Percentiles rank a stretch among this genome's conserved stretches.
These are phyloP conservation scores for Beta vulgaris DNA, from an alignment of 148 eudicot species.

Conservation along the genomic window DNA sequence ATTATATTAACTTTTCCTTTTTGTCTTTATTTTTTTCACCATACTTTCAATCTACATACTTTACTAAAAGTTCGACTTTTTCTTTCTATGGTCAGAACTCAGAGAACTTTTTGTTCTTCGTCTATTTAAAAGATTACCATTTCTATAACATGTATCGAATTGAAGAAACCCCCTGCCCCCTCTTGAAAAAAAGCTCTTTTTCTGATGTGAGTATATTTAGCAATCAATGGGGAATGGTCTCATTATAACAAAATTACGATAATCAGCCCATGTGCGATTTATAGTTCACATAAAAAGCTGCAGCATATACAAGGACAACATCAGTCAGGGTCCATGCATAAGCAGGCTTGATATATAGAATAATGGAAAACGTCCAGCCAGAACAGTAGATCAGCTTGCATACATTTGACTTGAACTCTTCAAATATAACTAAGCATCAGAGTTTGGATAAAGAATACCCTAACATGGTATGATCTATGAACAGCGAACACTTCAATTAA, in stretches of 20 bases:
- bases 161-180: too few species aligned
- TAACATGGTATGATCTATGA: not conserved
- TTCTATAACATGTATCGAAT: too few species aligned
- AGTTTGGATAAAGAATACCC: not conserved
- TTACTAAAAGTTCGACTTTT: too few species aligned
- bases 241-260: too few species aligned
- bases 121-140: too few species aligned
- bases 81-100: too few species aligned
- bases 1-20: not conserved
- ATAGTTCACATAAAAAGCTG: not conserved
- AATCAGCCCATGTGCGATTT: too few species aligned
- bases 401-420: not conserved
- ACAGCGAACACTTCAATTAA: not conserved
- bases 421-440: not conserved
- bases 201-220: not conserved
- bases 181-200: not conserved
- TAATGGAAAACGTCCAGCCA: not conserved
- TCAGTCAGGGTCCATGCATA: not conserved
- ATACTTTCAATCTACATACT: too few species aligned
- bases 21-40: too few species aligned
- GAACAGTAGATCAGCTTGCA: not conserved
- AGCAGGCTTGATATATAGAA: not conserved
- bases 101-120: too few species aligned
- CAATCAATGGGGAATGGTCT: not conserved
- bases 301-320: not conserved